A percentile compares a stretch with the other conserved stretches of the same genome.
Evolutionary conservation across 2,329 filamentous ascomycete species (phyloP).

Genomic region (Penicillium sp.): DNA sequence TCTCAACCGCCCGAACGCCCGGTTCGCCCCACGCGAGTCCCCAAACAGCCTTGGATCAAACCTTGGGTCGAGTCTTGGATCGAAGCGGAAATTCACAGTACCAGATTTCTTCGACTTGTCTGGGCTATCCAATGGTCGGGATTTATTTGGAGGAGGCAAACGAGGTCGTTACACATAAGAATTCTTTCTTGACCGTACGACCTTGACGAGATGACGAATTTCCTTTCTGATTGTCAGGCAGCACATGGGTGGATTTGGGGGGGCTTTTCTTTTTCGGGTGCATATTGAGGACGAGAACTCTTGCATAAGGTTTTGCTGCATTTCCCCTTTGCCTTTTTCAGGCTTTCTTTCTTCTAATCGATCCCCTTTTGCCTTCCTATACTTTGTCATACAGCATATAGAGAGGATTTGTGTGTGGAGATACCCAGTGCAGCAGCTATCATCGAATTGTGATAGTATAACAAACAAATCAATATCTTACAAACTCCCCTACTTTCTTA

Average conservation of each 20-base stretch:
- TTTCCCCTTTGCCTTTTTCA: conserved; percentile 7
- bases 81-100: conserved; percentile 50
- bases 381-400: conserved; percentile 33
- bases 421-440: conserved; percentile 38
- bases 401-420: conserved; percentile 36
- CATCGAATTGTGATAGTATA: conserved; percentile 20
- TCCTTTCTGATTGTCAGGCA: conserved; percentile 36
- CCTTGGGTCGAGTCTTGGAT: conserved; percentile 37
- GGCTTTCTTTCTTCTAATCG: conserved; percentile 5
- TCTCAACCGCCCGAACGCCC: conserved; percentile 36
- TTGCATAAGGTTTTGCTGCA: conserved; percentile 30
- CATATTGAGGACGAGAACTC: conserved; percentile 32
- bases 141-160: conserved; percentile 49
- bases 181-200: conserved; percentile 16
- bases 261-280: conserved; percentile 28
- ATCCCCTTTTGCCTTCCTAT: conserved; percentile 10
- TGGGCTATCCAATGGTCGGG: conserved; percentile 44
- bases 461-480: conserved; percentile 25
- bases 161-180: conserved; percentile 48
- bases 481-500: conserved; percentile 8
- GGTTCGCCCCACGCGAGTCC: conserved; percentile 40
- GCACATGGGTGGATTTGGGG: conserved; percentile 27
- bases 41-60: conserved; percentile 44
- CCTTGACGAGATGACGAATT: conserved; percentile 36
- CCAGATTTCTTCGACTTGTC: conserved; percentile 54